These are phyloP conservation scores for Linnemannia schmuckeri DNA, from an alignment of 192 early-diverging fungal genomes.

Conservation along the genomic window DNA sequence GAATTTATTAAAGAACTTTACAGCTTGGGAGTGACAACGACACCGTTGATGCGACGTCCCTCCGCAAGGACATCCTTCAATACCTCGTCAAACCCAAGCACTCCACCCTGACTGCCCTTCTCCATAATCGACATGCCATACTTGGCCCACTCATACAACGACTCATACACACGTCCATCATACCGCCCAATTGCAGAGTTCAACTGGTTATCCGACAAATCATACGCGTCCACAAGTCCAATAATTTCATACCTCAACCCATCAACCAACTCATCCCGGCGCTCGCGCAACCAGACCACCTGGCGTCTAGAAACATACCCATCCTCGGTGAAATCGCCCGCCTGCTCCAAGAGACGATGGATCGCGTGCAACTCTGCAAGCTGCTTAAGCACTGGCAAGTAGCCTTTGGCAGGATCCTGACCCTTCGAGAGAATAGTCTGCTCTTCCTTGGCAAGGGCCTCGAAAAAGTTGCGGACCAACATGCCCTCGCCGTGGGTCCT, in stretches of 20 bases:
- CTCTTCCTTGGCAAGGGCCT: constrained; percentile 67
- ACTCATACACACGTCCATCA: constrained; percentile 86
- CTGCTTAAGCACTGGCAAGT: constrained; percentile 72
- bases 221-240: constrained; percentile 88
- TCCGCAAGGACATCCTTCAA: constrained; percentile 45
- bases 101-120: constrained; percentile 48
- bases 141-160: constrained; percentile 71
- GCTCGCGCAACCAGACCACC: constrained; percentile 68
- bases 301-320: constrained; percentile 77
- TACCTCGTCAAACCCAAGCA: constrained; percentile 47
- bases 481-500: constrained; percentile 81
- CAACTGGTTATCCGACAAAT: constrained; percentile 86
- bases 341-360: constrained; percentile 76
- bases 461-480: constrained; percentile 81
- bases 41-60: constrained; percentile 40
- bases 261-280: constrained; percentile 69
- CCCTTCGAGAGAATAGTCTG: not conserved
- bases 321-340: constrained; percentile 83
- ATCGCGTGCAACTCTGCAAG: constrained; percentile 81
- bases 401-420: constrained; percentile 47
- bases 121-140: constrained; percentile 45
- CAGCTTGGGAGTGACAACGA: constrained; percentile 30
- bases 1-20: not conserved
- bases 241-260: constrained; percentile 77
- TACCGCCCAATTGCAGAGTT: constrained; percentile 89